Conservation (phyloP, 2,329 filamentous ascomycete genomes). For the Colletotrichum chlorophyti region DNA sequence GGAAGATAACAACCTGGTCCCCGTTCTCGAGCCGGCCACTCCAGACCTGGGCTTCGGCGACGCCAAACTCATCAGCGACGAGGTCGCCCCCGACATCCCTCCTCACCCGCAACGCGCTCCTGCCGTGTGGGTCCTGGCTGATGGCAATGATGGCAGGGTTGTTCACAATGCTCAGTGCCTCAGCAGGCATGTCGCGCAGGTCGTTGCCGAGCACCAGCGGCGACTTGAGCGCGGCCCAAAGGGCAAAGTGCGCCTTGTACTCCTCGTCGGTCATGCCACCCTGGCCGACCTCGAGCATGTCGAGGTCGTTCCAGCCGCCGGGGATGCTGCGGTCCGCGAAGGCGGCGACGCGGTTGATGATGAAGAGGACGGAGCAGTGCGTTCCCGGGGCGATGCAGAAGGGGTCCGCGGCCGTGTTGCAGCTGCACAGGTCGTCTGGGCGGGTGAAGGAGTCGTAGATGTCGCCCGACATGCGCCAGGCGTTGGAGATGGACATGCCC, state of each 20-base stretch:
- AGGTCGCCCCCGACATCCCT: slow-evolving; percentile 44
- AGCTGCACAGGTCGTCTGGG: slow-evolving; percentile 39
- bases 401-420: slow-evolving; percentile 35
- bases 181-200: slow-evolving; percentile 35
- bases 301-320: slow-evolving; percentile 41
- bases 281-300: slow-evolving; percentile 50
- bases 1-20: slow-evolving; percentile 27
- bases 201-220: slow-evolving; percentile 51
- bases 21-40: slow-evolving; percentile 34
- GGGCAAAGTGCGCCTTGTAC: slow-evolving; percentile 51
- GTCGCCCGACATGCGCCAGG: slow-evolving; percentile 42
- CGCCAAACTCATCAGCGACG: slow-evolving; percentile 31
- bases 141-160: slow-evolving; percentile 36
- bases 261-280: slow-evolving; percentile 44
- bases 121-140: slow-evolving; percentile 43
- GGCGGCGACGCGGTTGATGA: slow-evolving; percentile 34
- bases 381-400: slow-evolving; percentile 33
- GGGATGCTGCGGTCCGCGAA: slow-evolving; percentile 28
- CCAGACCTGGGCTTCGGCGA: slow-evolving; percentile 39
- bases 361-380: slow-evolving; percentile 36
- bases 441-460: slow-evolving; percentile 42
- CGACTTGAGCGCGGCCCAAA: slow-evolving; percentile 55
- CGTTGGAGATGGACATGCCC: slow-evolving; percentile 38
- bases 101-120: slow-evolving; percentile 34
- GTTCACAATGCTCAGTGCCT: slow-evolving; percentile 31